These are phyloP conservation scores for Ochromonadaceae sp. DNA, from an alignment of 352 stramenopile species.

Conservation along the genomic window DNA sequence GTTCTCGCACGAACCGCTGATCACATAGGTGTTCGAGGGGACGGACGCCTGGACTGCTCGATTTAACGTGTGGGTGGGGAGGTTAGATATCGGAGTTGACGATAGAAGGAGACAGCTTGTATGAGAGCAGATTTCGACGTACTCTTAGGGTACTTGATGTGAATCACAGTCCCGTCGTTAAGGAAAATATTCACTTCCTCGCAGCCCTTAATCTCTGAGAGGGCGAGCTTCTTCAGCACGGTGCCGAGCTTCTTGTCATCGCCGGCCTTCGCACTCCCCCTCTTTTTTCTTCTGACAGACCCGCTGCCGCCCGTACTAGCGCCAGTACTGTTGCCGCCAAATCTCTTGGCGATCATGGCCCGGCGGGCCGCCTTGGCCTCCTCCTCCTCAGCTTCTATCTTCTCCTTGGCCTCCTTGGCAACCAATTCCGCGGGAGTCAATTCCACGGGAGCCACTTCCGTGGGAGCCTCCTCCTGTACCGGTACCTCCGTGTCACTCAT, in stretches of 20 bases:
- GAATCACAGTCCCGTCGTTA: conserved; percentile 93
- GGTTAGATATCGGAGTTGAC: conserved; percentile 1
- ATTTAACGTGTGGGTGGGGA: neutral
- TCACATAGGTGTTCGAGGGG: conserved; percentile 93
- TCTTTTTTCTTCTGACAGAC: conserved; percentile 79
- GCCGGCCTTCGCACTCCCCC: neutral
- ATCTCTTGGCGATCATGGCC: conserved; percentile 64
- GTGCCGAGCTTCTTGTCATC: conserved; percentile 94
- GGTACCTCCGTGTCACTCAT: too few species aligned
- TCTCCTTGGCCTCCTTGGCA: too few species aligned
- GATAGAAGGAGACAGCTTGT: neutral
- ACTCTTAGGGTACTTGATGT: conserved; percentile 89
- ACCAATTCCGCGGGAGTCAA: too few species aligned
- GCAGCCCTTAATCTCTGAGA: conserved; percentile 92
- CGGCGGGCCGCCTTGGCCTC: conserved; percentile 40
- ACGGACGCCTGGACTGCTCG: conserved; percentile 82
- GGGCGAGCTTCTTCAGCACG: conserved; percentile 92
- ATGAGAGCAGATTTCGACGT: too few species aligned
- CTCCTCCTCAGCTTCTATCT: too few species aligned
- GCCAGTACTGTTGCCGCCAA: conserved; percentile 41
- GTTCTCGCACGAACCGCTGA: conserved; percentile 79
- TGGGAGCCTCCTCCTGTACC: too few species aligned
- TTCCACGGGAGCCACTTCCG: too few species aligned
- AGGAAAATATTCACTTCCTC: conserved; percentile 99
- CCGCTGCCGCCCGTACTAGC: conserved; percentile 87